Evolutionary conservation across 2,329 filamentous ascomycete genomes (phyloP).

Genomic region (Malbranchea cinnamomea): DNA sequence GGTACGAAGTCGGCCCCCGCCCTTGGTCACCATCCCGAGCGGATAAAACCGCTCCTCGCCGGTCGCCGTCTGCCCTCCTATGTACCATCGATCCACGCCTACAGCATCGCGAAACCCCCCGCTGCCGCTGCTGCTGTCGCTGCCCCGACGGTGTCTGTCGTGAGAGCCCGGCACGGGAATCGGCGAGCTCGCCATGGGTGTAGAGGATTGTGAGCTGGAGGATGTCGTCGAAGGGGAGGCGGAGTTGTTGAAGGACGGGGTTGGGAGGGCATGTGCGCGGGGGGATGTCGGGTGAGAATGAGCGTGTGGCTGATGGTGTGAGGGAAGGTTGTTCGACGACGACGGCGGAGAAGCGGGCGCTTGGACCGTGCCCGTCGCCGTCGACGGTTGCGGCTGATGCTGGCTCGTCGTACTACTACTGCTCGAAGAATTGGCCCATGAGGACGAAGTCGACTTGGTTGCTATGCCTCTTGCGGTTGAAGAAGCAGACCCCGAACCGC

Average conservation of each 20-base stretch:
- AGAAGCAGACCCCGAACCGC: slow-evolving; percentile 17
- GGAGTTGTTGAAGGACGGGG: slow-evolving; percentile 5
- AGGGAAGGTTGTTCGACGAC: slow-evolving; percentile 21
- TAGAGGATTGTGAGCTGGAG: slow-evolving; percentile 20
- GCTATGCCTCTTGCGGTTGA: slow-evolving; percentile 33
- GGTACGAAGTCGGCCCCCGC: slow-evolving; percentile 26
- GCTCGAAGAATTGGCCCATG: slow-evolving; percentile 10
- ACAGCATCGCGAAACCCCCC: slow-evolving; percentile 34
- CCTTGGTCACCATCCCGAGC: slow-evolving; percentile 33
- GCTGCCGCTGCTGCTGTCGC: slow-evolving; percentile 32
- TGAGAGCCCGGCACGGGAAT: slow-evolving; percentile 25
- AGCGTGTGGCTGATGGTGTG: slow-evolving; percentile 10
- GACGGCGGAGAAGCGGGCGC: slow-evolving; percentile 19
- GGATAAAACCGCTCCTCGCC: slow-evolving; percentile 36
- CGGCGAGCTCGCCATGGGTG: slow-evolving; percentile 16
- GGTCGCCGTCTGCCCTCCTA: slow-evolving; percentile 31
- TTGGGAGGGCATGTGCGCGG: slow-evolving; percentile 13
- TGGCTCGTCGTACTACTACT: slow-evolving; percentile 9
- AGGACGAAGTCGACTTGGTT: slow-evolving; percentile 25
- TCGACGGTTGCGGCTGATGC: slow-evolving; percentile 9
- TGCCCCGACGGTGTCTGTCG: slow-evolving; percentile 29
- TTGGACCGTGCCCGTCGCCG: slow-evolving; percentile 24
- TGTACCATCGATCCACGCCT: slow-evolving; percentile 37
- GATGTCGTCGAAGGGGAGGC: slow-evolving; percentile 11
- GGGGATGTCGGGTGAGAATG: slow-evolving; percentile 16